A percentile compares a stretch with the other conserved stretches of the same genome.
These are phyloP conservation scores for Phialemonium atrogriseum DNA, from an alignment of 2,329 filamentous ascomycete species.

Conservation along the genomic window DNA sequence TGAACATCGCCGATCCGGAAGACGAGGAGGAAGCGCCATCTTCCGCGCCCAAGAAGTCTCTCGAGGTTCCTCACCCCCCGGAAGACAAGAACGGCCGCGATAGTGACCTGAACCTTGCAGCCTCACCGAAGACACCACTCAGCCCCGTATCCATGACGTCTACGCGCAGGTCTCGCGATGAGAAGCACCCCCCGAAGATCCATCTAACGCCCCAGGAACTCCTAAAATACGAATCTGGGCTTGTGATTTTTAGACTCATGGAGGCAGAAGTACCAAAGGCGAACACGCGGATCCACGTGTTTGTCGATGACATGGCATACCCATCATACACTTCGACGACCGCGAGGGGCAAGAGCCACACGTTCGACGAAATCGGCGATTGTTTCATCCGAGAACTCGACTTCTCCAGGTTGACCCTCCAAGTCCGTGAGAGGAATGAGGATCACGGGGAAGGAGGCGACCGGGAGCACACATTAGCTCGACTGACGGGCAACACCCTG, in stretches of 20 bases:
- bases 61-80: conserved; percentile 24
- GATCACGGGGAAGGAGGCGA: conserved; percentile 57
- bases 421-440: conserved; percentile 73
- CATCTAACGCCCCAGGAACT: conserved; percentile 73
- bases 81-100: conserved; percentile 16
- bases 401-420: conserved; percentile 84
- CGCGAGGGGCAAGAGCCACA: conserved; percentile 58
- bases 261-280: conserved; percentile 75
- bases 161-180: conserved; percentile 40
- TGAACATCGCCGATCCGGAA: conserved; percentile 83
- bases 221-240: conserved; percentile 76
- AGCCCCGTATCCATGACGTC: conserved; percentile 35
- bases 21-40: conserved; percentile 51
- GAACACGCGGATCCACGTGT: conserved; percentile 72
- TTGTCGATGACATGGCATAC: conserved; percentile 93
- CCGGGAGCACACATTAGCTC: conserved; percentile 70
- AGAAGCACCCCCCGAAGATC: conserved; percentile 63
- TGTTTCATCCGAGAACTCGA: conserved; percentile 96
- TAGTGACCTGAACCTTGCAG: conserved; percentile 22
- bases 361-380: conserved; percentile 88
- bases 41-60: conserved; percentile 15
- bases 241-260: conserved; percentile 90
- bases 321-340: conserved; percentile 78
- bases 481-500: conserved; percentile 75
- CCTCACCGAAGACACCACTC: conserved; percentile 33